phyloP scores from a whole-genome alignment of 139 green algal species.

The Bryopsis sp. region DNA sequence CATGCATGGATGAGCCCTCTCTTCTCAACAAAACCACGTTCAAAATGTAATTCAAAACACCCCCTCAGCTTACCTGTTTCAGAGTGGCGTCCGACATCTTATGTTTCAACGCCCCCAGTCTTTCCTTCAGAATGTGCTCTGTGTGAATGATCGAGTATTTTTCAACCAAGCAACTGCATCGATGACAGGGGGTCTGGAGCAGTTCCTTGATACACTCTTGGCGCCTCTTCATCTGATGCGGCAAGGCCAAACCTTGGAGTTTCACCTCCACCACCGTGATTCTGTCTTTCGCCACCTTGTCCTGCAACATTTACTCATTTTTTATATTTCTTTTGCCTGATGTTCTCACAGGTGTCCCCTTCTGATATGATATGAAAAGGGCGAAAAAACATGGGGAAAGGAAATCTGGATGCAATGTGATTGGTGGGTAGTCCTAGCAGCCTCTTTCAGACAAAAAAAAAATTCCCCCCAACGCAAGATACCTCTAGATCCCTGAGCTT shows the following conservation, averaged over 20 bases:
- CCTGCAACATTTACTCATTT: too few species aligned
- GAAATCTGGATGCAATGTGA: too few species aligned
- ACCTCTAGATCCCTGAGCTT: too few species aligned
- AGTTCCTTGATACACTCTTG: background rate
- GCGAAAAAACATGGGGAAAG: too few species aligned
- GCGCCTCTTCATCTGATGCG: background rate
- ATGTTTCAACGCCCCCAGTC: constrained; percentile 36
- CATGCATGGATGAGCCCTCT: too few species aligned
- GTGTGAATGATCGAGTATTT: constrained; percentile 7
- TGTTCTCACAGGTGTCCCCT: too few species aligned
- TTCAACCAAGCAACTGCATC: background rate
- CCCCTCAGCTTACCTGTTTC: constrained; percentile 28
- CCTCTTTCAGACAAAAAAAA: too few species aligned
- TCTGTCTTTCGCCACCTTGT: too few species aligned
- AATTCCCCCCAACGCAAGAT: too few species aligned
- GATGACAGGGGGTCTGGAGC: background rate
- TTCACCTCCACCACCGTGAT: background rate
- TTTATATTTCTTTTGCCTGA: too few species aligned
- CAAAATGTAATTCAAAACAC: constrained; percentile 1
- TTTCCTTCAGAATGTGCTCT: constrained; percentile 23
- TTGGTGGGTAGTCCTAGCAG: too few species aligned
- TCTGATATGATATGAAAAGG: too few species aligned
- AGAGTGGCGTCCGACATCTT: constrained; percentile 66
- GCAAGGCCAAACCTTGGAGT: background rate
- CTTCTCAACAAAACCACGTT: constrained; percentile 5